Evolutionary conservation across 2,329 filamentous ascomycete genomes (phyloP), one percentile per base, ranked within the genome.

Genomic region (Paraphoma chrysanthemicola): DNA sequence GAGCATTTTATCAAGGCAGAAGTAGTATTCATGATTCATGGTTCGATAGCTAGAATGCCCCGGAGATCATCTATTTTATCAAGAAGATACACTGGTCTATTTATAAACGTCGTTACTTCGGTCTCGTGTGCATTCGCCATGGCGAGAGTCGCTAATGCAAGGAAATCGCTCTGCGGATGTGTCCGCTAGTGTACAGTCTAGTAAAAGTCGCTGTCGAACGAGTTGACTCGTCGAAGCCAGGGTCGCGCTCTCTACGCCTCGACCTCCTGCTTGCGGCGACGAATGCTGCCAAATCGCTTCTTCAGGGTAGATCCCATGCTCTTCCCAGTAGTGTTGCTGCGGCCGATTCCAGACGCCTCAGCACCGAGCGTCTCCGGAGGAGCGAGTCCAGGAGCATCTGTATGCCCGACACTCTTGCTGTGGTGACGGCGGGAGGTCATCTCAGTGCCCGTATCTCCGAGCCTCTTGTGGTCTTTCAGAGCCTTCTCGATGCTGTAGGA

Each of bases 401-500:
- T 52, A 52, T 75, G 64, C 53, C 75, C 77, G 30, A 77, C 68
- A 51, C 73, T 75, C 53, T 71, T 75, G 56, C 77, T 72, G 56
- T 64, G 66, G 38, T 67, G 68, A 33, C 71, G 73, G 44, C 75
- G 75, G n/a, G 80, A 70, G 12, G 67, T 70, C 76, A 82, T 73
- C 61, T 82, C 80, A 16, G 78, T 81, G 29, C 78, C 80, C 28
- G 57, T 62, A 39, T 75, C 77, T 46, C 71, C 70, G 54, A 75
- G 66, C 48, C 72, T 73, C 68, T 84, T 85, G 70, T 86, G 82
- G 28, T 85, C 83, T 73, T 90, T 90, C 18, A 88, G 77, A 1
- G 86, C 85, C 60, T 85, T 85, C 67, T 94, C 91, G 33, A 90
- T 83, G 7, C 87, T 86, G 77, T 85, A 95, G 2, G 85, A 87